phyloP scores from a whole-genome alignment of 371 early-diverging fungal species.

The Cokeromyces recurvatus region DNA sequence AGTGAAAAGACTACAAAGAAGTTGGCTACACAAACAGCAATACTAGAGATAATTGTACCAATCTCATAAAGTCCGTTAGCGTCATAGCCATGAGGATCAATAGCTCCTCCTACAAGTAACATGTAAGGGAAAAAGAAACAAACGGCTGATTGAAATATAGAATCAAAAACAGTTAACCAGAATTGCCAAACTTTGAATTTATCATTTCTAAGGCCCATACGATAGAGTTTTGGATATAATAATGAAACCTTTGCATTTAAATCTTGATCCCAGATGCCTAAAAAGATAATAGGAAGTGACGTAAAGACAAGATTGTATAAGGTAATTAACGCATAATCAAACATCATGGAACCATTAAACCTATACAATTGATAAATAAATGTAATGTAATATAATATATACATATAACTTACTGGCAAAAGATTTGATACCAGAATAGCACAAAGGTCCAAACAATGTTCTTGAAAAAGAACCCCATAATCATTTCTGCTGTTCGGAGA shows the following conservation, averaged over 20 bases:
- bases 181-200: conserved; percentile 83
- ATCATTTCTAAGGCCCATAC: conserved; percentile 78
- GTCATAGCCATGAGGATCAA: conserved; percentile 51
- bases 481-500: conserved; percentile 71
- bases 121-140: conserved; percentile 74
- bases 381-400: too few relatives aligned
- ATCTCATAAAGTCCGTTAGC: conserved; percentile 66
- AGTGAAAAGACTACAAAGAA: conserved; percentile 75
- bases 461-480: conserved; percentile 79
- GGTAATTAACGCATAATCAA: conserved; percentile 80
- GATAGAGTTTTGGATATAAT: conserved; percentile 82
- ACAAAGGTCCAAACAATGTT: conserved; percentile 77
- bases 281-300: conserved; percentile 59
- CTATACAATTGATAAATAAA: too few relatives aligned
- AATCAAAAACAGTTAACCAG: conserved; percentile 80
- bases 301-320: conserved; percentile 82
- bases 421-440: conserved; percentile 81
- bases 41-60: conserved; percentile 76
- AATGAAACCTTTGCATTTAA: conserved; percentile 67
- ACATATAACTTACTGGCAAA: conserved; percentile 70
- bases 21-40: conserved; percentile 76
- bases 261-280: conserved; percentile 88
- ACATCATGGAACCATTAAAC: conserved; percentile 53
- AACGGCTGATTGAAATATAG: conserved; percentile 84
- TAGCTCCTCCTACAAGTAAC: conserved; percentile 44